A percentile compares a stretch with the other conserved stretches of the same genome.
These are phyloP conservation scores for Amanita exitialis DNA, from an alignment of 768 basidiomycete genomes.

Conservation along the genomic window DNA sequence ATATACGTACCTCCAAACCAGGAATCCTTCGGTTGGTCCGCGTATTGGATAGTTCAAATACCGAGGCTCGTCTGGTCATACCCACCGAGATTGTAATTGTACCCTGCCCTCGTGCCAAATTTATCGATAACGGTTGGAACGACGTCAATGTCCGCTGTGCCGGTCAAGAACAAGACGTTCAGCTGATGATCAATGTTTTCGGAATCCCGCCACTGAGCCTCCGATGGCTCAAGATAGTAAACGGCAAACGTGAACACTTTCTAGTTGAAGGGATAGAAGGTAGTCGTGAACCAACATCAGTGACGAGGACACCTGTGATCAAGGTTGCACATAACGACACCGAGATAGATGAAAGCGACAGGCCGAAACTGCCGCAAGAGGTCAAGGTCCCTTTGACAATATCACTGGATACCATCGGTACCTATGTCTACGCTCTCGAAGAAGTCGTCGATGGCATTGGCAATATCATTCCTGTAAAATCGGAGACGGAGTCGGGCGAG, in stretches of 20 bases:
- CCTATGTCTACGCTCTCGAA: constrained; percentile 67
- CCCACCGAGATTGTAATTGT: constrained; percentile 60
- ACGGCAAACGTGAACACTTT: constrained; percentile 58
- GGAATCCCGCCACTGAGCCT: constrained; percentile 74
- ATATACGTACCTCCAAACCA: constrained; percentile 64
- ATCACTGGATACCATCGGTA: constrained; percentile 51
- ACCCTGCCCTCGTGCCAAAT: constrained; percentile 75
- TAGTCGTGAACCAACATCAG: constrained; percentile 26
- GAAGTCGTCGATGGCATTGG: constrained; percentile 78
- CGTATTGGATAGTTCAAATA: constrained; percentile 58
- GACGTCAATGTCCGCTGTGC: constrained; percentile 51
- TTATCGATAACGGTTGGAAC: constrained; percentile 32
- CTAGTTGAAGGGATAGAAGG: constrained; percentile 81
- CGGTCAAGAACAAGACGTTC: constrained; percentile 49
- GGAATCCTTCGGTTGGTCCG: constrained; percentile 69
- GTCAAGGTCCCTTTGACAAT: constrained; percentile 62
- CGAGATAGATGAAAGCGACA: constrained; percentile 4
- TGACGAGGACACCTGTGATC: constrained; percentile 10
- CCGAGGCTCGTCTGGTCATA: constrained; percentile 63
- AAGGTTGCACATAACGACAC: constrained; percentile 1
- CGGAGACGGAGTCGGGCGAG: constrained; percentile 16
- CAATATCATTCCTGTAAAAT: constrained; percentile 49
- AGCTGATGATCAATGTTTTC: constrained; percentile 52
- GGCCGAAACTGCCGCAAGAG: constrained; percentile 33
- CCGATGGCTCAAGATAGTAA: constrained; percentile 64